Evolutionary conservation across 139 green algal species (phyloP), one percentile per base, ranked within the genome.

Genomic region (Asterochloris erici): DNA sequence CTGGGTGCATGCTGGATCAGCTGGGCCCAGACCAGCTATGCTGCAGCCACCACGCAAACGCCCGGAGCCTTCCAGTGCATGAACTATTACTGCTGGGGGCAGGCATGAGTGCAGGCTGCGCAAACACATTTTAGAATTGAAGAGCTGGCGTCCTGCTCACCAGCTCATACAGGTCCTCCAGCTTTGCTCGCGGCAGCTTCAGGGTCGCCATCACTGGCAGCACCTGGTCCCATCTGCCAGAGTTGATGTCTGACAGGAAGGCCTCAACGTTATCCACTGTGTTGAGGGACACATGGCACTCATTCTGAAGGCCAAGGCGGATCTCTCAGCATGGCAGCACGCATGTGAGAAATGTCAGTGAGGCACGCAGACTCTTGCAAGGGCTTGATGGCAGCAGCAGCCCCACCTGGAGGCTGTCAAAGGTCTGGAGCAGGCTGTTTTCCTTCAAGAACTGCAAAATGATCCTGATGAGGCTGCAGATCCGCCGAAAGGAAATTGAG

Each of bases 371-470:
- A 12, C 27, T 11, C 17, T 10, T 16, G 38, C 29, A 79, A 68
- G 15, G 11, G 24, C 24, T 14, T 66, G 74, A 28, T 47, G n/a
- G 14, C 14, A 6, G 60, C 23, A 24, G 19, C 19, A 64, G 62
- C 12, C 88, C 28, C 16, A 93, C 91, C 90, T 98, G 94, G 29
- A 99, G 91, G 9, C 95, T 86, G 26, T 94, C 89, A 81, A 98
- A 97, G 0, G 96, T 97, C 17, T 97, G 91, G 12, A 86, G 80
- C 13, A 99, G 85, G 14, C 89, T 90, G 84, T 98, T 97, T 87
- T 99, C 96, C 77, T 98, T 98, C 90, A 94, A 98, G 77, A 99
- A 99, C 82, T 99, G 96, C 11, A 99, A 87, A 27, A 99, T 96
- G 82, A 99, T 93, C 78, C 97, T 98, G 90, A 98, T 98, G n/a